These are phyloP conservation scores for Volvox africanus DNA, from an alignment of 139 green algal genomes.

Conservation along the genomic window DNA sequence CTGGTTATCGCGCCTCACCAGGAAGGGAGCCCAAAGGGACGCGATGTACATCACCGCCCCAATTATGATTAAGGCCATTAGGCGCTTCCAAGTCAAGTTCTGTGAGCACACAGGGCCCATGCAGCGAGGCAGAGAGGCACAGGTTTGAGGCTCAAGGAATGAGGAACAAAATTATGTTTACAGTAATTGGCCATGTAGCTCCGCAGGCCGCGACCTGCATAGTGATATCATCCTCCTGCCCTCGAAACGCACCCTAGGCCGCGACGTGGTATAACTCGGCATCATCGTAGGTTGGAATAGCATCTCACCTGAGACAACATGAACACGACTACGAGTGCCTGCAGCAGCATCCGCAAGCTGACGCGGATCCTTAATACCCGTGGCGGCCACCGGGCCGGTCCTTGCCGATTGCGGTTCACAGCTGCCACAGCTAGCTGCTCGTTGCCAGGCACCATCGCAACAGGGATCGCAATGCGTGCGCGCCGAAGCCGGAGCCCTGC, in stretches of 20 bases:
- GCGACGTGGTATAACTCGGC: no score
- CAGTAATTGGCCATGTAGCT: no score
- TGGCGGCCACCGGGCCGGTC: slow-evolving; percentile 31
- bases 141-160: no score
- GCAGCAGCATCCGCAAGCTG: slow-evolving; percentile 75
- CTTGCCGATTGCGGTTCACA: slow-evolving; percentile 5
- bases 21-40: slow-evolving; percentile 64
- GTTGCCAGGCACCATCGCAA: neutral
- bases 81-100: slow-evolving; percentile 80
- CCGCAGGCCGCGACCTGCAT: no score
- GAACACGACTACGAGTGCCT: slow-evolving; percentile 74
- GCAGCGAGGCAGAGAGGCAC: no score
- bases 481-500: neutral
- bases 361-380: slow-evolving; percentile 72
- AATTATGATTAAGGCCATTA: slow-evolving; percentile 69
- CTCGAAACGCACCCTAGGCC: no score
- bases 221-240: no score
- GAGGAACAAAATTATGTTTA: no score
- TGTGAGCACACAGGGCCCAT: slow-evolving; percentile 29
- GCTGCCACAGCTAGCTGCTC: neutral
- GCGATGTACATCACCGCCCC: slow-evolving; percentile 73
- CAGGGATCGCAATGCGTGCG: no score
- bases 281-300: no score
- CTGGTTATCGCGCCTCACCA: neutral
- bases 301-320: slow-evolving; percentile 73